Conservation (phyloP, 108 stramenopile genomes). For the Cyclotella kingstonii region DNA sequence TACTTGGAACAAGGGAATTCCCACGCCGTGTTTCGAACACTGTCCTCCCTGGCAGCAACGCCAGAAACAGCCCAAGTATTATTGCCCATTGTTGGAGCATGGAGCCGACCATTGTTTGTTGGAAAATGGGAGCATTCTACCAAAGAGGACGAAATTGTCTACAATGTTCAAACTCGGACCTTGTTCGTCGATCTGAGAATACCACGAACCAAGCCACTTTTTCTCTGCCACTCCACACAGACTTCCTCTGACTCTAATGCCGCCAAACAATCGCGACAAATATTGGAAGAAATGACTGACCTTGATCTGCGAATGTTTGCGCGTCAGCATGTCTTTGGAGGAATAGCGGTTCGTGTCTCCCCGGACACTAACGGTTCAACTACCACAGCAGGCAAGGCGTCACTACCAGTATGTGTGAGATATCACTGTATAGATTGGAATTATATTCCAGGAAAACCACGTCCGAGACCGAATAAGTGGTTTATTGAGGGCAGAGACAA, state of each 20-base stretch:
- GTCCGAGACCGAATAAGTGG: conserved; percentile 90
- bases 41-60: conserved; percentile 13
- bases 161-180: conserved; percentile 82
- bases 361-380: conserved; percentile 20
- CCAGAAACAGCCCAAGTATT: not conserved
- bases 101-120: conserved; percentile 75
- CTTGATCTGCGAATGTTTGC: conserved; percentile 72
- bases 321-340: conserved; percentile 88
- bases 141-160: conserved; percentile 66
- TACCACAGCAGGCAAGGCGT: not conserved
- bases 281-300: conserved; percentile 47
- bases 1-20: conserved; percentile 60
- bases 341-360: conserved; percentile 48
- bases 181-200: conserved; percentile 88
- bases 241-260: not conserved
- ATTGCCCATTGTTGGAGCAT: conserved; percentile 67
- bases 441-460: conserved; percentile 56
- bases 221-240: conserved; percentile 24
- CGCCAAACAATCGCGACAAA: conserved; percentile 10
- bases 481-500: conserved; percentile 58
- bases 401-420: conserved; percentile 54
- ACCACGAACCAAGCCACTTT: conserved; percentile 49
- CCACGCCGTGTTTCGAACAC: conserved; percentile 37
- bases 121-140: conserved; percentile 87
- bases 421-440: conserved; percentile 94